Base-by-base conservation (phyloP, 352 stramenopile species). In the Thalassiosira exigua region DNA sequence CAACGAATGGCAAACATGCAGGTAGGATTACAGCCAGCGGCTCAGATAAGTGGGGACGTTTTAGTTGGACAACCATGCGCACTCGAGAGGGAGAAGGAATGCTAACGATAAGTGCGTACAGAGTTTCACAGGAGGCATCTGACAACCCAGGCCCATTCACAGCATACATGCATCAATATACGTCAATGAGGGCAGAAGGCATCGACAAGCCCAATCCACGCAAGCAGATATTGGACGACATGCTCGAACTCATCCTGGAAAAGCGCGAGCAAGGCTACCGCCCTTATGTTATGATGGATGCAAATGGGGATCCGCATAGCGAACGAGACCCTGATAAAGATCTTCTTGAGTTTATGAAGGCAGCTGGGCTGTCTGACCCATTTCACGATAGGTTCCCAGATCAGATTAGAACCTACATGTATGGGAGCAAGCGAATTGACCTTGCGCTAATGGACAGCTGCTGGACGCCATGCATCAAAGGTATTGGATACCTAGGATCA, bases 51-150 rank as follows among this genome's bases (percentile, higher is more conserved):
- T 66, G 51, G 56, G 57, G 68, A 19, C 33, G 57, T 33, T 69
- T 65, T 53, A 4, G 21, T 2, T 77, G 58, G 56, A 4, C 7
- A 36, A 11, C 12, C 7, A 32, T 59, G 51, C 12, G 24, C 9
- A 59, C 58, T 3, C 22, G n/a, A 14, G 21, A 57, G 12, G 68
- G 69, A 36, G 68, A 77, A 57, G 68, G 68, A 26, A 24, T 78
- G 4, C 9, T 71, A 0, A 11, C 71, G 0, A 66, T 78, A 12
- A 66, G 32, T 4, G 69, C 58, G 0, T 78, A 78, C 29, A 0
- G 69, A 26, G 57, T 70, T 0, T 64, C 33, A 19, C 68, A 69
- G 22, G 32, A 52, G 30, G 32, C 3, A 1, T 22, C 27, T 0
- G 27, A 27, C 2, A 60, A 66, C 0, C 14, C 33, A 29, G 65